Evolutionary conservation across 1,139 yeast species (phyloP).

Genomic region (Candida albicans): DNA sequence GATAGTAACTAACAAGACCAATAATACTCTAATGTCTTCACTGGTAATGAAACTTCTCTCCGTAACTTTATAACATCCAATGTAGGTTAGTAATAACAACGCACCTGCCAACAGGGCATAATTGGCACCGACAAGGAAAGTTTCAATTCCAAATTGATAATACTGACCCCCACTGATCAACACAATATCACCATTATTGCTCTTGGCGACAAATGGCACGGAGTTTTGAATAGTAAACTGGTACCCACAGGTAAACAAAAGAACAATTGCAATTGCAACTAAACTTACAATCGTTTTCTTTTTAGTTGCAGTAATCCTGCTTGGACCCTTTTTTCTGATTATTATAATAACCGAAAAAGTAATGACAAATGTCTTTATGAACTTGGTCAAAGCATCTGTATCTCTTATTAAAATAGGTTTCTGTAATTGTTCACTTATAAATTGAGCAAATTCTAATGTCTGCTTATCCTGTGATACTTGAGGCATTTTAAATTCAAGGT

Average conservation of each 20-base stretch:
- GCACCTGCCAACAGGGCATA: constrained; percentile 47
- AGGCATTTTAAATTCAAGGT: constrained; percentile 35
- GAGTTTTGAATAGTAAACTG: constrained; percentile 60
- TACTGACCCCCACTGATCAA: constrained; percentile 61
- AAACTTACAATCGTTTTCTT: constrained; percentile 36
- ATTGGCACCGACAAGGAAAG: constrained; percentile 47
- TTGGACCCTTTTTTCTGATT: constrained; percentile 51
- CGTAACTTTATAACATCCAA: constrained; percentile 33
- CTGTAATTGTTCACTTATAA: constrained; percentile 46
- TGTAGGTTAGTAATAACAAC: constrained; percentile 36
- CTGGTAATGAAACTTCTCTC: constrained; percentile 19
- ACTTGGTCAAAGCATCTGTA: constrained; percentile 41
- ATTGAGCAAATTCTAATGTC: constrained; percentile 51
- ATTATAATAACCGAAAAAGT: constrained; percentile 48
- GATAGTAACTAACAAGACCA: constrained; percentile 21
- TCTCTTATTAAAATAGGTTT: constrained; percentile 43
- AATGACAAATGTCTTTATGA: constrained; percentile 44
- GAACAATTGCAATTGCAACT: constrained; percentile 40
- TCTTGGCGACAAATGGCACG: constrained; percentile 61
- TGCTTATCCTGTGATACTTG: constrained; percentile 27
- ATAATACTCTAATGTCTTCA: constrained; percentile 18
- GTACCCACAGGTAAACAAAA: constrained; percentile 57
- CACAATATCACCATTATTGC: constrained; percentile 48
- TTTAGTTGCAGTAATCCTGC: constrained; percentile 30
- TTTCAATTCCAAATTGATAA: constrained; percentile 71